Percentiles rank a stretch among this genome's conserved stretches.
Evolutionary conservation across 805 yeast genomes (phyloP).

Genomic region (Yarrowia osloensis): DNA sequence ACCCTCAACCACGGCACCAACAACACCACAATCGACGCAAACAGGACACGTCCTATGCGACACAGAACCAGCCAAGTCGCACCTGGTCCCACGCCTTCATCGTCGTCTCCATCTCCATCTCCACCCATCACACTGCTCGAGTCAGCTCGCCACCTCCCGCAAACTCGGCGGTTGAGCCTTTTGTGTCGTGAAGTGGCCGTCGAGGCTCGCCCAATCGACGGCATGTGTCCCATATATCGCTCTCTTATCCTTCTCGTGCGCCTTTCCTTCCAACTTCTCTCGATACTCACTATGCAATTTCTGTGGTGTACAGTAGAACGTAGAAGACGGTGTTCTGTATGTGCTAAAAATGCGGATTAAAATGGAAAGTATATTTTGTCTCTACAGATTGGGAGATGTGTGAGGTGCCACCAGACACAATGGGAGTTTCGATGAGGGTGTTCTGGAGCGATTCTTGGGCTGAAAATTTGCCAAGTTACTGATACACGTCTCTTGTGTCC

Average conservation of each 20-base stretch:
- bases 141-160: background rate
- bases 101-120: background rate
- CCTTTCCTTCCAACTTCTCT: background rate
- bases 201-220: background rate
- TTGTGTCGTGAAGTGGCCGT: background rate
- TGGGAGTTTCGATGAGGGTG: background rate
- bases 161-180: background rate
- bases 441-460: too few relatives aligned
- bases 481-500: too few relatives aligned
- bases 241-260: background rate
- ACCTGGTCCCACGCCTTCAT: background rate
- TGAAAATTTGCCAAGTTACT: background rate
- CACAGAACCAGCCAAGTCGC: background rate
- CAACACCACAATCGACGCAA: background rate
- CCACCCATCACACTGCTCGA: background rate
- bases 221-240: background rate
- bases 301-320: conserved; percentile 19
- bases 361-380: conserved; percentile 14
- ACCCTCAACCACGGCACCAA: background rate
- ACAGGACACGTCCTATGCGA: background rate
- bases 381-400: background rate
- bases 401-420: background rate
- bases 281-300: conserved; percentile 27
- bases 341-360: conserved; percentile 21
- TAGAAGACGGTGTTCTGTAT: conserved; percentile 22